A percentile compares a stretch with the other conserved stretches of the same genome.
Evolutionary conservation across 2,329 filamentous ascomycete genomes (phyloP).

Genomic region (Botrytis tulipae): DNA sequence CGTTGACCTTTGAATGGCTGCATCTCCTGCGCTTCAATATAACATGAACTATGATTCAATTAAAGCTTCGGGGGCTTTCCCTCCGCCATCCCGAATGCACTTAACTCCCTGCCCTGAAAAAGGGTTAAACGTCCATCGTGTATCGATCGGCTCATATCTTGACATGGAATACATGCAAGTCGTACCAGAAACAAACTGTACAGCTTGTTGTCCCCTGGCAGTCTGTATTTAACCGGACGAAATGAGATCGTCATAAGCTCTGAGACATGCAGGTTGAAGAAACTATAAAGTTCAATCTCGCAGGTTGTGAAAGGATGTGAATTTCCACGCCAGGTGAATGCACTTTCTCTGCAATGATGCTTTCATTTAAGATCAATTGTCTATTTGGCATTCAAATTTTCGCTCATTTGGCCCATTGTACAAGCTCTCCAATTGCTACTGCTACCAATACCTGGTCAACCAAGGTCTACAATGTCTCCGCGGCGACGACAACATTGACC

Average conservation of each 20-base stretch:
- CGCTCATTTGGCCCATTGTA: slow-evolving; percentile 2
- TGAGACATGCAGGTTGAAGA: not conserved
- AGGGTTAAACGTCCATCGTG: not conserved
- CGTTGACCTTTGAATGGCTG: slow-evolving; percentile 1
- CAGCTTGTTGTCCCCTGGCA: not conserved
- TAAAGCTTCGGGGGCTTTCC: slow-evolving; percentile 6
- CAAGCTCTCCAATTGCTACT: slow-evolving; percentile 4
- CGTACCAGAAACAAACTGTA: not conserved
- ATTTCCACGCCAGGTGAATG: not conserved
- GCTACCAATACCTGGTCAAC: slow-evolving; percentile 25
- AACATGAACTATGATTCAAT: not conserved
- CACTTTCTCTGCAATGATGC: slow-evolving; percentile 2
- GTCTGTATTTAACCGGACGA: slow-evolving; percentile 16
- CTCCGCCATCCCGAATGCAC: slow-evolving; percentile 16
- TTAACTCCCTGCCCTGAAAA: not conserved
- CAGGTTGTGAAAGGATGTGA: slow-evolving; percentile 1
- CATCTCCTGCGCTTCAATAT: slow-evolving; percentile 4
- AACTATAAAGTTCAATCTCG: slow-evolving; percentile 17
- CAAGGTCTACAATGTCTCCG: slow-evolving; percentile 42
- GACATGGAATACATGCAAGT: slow-evolving; percentile 16
- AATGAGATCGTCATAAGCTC: slow-evolving; percentile 9
- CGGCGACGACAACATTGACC: slow-evolving; percentile 44
- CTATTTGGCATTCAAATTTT: slow-evolving; percentile 10
- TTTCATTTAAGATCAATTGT: slow-evolving; percentile 13
- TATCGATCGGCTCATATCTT: not conserved